Conservation (phyloP, 2,329 filamentous ascomycete species). For the Hypoxylon sp. region DNA sequence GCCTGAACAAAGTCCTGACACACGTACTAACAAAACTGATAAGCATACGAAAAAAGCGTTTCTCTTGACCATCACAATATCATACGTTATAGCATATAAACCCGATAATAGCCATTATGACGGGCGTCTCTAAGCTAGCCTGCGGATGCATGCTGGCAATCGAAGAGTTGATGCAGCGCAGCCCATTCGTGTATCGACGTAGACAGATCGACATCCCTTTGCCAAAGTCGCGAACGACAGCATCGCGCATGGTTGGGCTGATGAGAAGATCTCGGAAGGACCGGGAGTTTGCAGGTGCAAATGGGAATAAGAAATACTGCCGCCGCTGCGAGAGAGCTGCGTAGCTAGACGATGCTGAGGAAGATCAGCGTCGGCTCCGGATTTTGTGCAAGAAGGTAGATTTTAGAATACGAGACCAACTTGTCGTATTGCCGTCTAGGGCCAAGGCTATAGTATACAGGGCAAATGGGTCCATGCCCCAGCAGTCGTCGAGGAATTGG, state of each 20-base stretch:
- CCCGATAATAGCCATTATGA: slow-evolving; percentile 37
- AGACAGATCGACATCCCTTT: neutral
- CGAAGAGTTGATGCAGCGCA: neutral
- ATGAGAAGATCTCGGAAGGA: neutral
- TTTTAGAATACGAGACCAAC: slow-evolving; percentile 25
- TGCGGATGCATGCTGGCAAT: slow-evolving; percentile 3
- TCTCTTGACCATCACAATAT: slow-evolving; percentile 16
- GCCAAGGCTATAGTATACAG: slow-evolving; percentile 34
- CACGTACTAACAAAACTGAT: neutral
- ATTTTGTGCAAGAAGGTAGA: slow-evolving; percentile 23
- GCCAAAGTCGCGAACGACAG: neutral
- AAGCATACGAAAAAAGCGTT: neutral
- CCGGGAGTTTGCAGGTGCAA: neutral
- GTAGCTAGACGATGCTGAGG: slow-evolving; percentile 35
- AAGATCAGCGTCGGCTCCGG: slow-evolving; percentile 28
- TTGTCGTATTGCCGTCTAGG: slow-evolving; percentile 31
- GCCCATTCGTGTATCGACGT: neutral
- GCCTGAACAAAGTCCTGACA: neutral
- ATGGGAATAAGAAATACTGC: slow-evolving; percentile 28
- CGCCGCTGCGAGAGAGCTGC: slow-evolving; percentile 27
- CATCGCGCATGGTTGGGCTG: neutral
- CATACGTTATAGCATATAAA: slow-evolving; percentile 44
- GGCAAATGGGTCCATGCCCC: slow-evolving; percentile 40
- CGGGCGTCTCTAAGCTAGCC: slow-evolving; percentile 27
- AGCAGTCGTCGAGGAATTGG: slow-evolving; percentile 36